Evolutionary conservation across 2,329 filamentous ascomycete species (phyloP), one percentile per base, ranked within the genome.

Genomic region (Diaporthe sp.): DNA sequence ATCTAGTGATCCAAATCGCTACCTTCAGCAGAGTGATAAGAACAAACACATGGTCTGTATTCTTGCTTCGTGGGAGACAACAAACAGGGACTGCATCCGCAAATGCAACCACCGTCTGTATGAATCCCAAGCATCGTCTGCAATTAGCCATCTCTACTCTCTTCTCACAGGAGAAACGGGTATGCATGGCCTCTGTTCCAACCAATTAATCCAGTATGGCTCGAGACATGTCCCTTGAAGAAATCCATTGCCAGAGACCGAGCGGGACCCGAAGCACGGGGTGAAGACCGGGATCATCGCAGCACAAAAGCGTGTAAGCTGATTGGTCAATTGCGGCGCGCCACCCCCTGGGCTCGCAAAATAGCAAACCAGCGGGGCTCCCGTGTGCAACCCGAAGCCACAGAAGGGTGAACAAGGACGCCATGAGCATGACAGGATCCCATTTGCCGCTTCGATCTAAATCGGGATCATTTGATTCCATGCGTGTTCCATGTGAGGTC

Each of bases 221-320:
- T 31, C 46, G 22, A 53, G 31, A 53, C 22, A 39, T 19, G 12
- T 25, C 15, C 49, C 15, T 7, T 19, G 7, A 12, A 53, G 13
- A 8, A 8, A 15, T 10, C 8, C 22, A 34, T n/a, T 22, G 31
- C 22, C 62, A 9, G 19, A 39, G 31, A 10, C 65, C 46, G 46
- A 17, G 28, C 44, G 12, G 31, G 19, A 34, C 19, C 37, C 34
- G 19, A 37, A 19, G 61, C 28, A 31, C 15, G 9, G 28, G 17
- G 42, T 42, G 17, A 28, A 19, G 65, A 22, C 65, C 31, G 22
- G 62, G 62, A n/a, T 68, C 28, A 53, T 25, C 44, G 44, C 62
- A 2, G 28, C 67, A 57, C 31, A 44, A 60, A 73, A 65, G 57
- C 31, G 34, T 73, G 71, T 73, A 65, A 65, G 62, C 62, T 73